Evolutionary conservation across 2,329 filamentous ascomycete genomes (phyloP).

Genomic region (Diaporthe velutina): DNA sequence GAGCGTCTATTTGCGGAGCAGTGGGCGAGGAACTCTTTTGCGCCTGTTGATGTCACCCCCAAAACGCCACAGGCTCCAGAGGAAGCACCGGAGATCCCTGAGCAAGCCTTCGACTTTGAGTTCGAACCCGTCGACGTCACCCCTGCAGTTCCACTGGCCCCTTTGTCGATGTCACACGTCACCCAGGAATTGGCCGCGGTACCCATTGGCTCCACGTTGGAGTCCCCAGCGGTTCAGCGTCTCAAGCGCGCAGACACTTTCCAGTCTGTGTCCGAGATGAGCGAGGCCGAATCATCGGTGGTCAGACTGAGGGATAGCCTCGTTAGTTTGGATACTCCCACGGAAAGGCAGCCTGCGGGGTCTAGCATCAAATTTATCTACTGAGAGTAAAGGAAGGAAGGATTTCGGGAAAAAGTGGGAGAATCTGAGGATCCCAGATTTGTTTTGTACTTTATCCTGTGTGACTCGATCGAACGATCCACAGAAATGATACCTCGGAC

Average conservation of each 20-base stretch:
- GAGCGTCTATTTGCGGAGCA: slow-evolving; percentile 47
- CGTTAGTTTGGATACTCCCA: slow-evolving; percentile 2
- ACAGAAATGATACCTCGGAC: slow-evolving; percentile 21
- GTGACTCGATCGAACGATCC: slow-evolving; percentile 18
- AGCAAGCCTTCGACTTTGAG: slow-evolving; percentile 21
- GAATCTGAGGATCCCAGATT: background rate
- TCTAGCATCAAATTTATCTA: slow-evolving; percentile 34
- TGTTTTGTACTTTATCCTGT: slow-evolving; percentile 18
- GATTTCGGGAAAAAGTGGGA: background rate
- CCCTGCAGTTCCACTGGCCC: background rate
- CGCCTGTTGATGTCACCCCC: slow-evolving; percentile 2
- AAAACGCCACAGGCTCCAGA: background rate
- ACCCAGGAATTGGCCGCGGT: background rate
- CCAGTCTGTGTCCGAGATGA: slow-evolving; percentile 16
- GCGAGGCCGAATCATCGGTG: slow-evolving; percentile 6
- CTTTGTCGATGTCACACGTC: background rate
- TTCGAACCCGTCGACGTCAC: slow-evolving; percentile 22
- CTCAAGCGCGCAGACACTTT: slow-evolving; percentile 22
- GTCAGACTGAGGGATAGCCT: slow-evolving; percentile 33
- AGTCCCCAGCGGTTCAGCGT: background rate
- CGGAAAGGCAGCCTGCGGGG: slow-evolving; percentile 16
- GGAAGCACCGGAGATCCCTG: background rate
- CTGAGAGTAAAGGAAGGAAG: background rate
- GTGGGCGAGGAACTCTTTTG: slow-evolving; percentile 37
- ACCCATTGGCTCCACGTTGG: background rate